Conservation (phyloP, 495 filamentous ascomycete genomes). For the Umbilicaria muhlenbergii region DNA sequence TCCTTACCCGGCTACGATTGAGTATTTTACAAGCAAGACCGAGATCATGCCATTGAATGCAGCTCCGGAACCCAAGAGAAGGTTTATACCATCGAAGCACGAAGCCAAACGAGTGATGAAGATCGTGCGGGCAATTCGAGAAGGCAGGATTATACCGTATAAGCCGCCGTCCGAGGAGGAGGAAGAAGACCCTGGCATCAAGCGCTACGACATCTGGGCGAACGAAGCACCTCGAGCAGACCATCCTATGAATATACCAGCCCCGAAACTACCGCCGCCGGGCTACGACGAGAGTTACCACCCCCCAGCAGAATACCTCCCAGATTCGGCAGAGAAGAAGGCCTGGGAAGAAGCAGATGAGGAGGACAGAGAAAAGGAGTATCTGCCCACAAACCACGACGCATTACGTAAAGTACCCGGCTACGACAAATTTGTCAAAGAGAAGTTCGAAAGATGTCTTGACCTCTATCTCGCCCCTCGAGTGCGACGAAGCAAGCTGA, state of each 20-base stretch:
- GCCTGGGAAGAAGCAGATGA: slow-evolving; percentile 80
- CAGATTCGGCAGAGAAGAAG: slow-evolving; percentile 67
- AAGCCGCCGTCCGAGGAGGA: slow-evolving; percentile 63
- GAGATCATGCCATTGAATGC: slow-evolving; percentile 91
- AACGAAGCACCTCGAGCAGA: slow-evolving; percentile 72
- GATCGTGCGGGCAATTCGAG: slow-evolving; percentile 85
- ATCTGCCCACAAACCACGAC: slow-evolving; percentile 63
- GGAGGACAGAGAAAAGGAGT: slow-evolving; percentile 83
- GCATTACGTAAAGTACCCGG: slow-evolving; percentile 83
- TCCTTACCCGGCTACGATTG: slow-evolving; percentile 80
- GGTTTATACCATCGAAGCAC: slow-evolving; percentile 95
- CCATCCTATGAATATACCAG: slow-evolving; percentile 89
- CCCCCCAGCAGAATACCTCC: slow-evolving; percentile 89
- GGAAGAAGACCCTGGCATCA: slow-evolving; percentile 50
- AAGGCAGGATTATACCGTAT: slow-evolving; percentile 88
- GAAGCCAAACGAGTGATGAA: slow-evolving; percentile 97
- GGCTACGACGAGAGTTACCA: slow-evolving; percentile 93
- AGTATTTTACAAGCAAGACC: slow-evolving; percentile 80
- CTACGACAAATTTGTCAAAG: slow-evolving; percentile 82
- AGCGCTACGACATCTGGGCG: slow-evolving; percentile 87
- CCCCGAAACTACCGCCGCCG: slow-evolving; percentile 84
- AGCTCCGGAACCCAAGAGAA: slow-evolving; percentile 87
- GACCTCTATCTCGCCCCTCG: slow-evolving; percentile 91
- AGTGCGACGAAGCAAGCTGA: slow-evolving; percentile 81
- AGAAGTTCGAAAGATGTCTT: slow-evolving; percentile 88